phyloP scores from a whole-genome alignment of 139 green algal genomes.

The Zygnema cylindricum region DNA sequence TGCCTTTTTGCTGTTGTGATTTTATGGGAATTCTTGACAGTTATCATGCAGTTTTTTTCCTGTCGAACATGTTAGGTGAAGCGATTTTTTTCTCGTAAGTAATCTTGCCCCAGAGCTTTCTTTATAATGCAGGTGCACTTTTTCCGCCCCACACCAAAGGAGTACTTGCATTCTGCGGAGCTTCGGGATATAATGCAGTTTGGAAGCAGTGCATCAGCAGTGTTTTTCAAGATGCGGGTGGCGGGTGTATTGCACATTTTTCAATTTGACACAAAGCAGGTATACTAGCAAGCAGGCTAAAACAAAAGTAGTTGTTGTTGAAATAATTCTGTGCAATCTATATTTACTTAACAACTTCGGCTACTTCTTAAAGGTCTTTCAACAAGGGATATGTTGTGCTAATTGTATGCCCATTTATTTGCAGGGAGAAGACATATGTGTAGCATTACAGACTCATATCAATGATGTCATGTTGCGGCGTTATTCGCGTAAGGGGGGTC shows the following conservation, averaged over 20 bases:
- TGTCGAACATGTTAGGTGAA: not conserved
- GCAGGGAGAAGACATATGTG: constrained; percentile 94
- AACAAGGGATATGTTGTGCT: too few species aligned
- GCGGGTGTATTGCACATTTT: constrained; percentile 95
- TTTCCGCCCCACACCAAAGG: constrained; percentile 89
- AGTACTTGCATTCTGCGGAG: constrained; percentile 96
- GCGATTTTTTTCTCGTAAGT: too few species aligned
- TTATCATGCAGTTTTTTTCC: not conserved
- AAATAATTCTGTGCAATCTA: too few species aligned
- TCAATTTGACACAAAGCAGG: constrained; percentile 92
- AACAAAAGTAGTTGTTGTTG: too few species aligned
- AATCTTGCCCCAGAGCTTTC: too few species aligned
- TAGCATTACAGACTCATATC: constrained; percentile 98
- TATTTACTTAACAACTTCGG: too few species aligned
- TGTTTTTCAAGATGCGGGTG: constrained; percentile 99
- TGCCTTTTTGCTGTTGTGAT: constrained; percentile 1
- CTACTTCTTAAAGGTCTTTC: too few species aligned
- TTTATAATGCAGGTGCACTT: constrained; percentile 67
- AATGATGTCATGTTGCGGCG: constrained; percentile 97
- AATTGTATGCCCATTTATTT: constrained; percentile 8
- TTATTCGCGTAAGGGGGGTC: constrained; percentile 46
- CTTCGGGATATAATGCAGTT: constrained; percentile 98
- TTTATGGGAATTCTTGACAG: not conserved
- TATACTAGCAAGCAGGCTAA: too few species aligned
- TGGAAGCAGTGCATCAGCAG: constrained; percentile 80